Percentiles rank a stretch among this genome's conserved stretches.
Conservation (phyloP, 257 asterid genomes). For the Thymus quinquecostatus region DNA sequence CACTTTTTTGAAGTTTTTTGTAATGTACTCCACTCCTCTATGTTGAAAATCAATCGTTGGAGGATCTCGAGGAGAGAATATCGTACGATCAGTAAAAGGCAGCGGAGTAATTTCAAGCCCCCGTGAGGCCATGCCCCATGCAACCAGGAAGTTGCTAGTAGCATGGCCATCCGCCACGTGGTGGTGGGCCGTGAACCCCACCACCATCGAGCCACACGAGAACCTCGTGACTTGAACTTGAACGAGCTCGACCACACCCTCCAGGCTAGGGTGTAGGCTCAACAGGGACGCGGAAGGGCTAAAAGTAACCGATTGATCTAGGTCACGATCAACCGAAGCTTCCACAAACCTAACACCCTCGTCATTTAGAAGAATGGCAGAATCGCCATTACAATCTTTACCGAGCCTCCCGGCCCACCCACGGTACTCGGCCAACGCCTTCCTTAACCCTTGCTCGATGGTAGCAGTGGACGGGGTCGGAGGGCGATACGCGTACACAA, state of each 20-base stretch:
- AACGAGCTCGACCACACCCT: conserved; percentile 58
- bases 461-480: conserved; percentile 61
- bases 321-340: conserved; percentile 58
- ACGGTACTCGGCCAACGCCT: conserved; percentile 58
- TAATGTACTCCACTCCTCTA: conserved; percentile 57
- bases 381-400: conserved; percentile 45
- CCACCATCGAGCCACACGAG: conserved; percentile 77
- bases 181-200: conserved; percentile 84
- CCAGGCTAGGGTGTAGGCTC: conserved; percentile 65
- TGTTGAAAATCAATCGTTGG: conserved; percentile 66
- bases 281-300: conserved; percentile 56
- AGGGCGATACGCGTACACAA: conserved; percentile 75
- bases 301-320: conserved; percentile 47
- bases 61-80: conserved; percentile 61
- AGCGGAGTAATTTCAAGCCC: conserved; percentile 46
- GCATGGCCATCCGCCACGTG: conserved; percentile 77
- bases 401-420: conserved; percentile 87
- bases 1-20: conserved; percentile 35
- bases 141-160: conserved; percentile 69
- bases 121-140: conserved; percentile 84
- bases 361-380: conserved; percentile 56
- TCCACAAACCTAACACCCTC: conserved; percentile 80
- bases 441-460: conserved; percentile 63
- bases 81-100: conserved; percentile 60
- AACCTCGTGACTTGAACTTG: conserved; percentile 85